Evolutionary conservation across 2,329 filamentous ascomycete species (phyloP).

Genomic region (Colletotrichum navitas): DNA sequence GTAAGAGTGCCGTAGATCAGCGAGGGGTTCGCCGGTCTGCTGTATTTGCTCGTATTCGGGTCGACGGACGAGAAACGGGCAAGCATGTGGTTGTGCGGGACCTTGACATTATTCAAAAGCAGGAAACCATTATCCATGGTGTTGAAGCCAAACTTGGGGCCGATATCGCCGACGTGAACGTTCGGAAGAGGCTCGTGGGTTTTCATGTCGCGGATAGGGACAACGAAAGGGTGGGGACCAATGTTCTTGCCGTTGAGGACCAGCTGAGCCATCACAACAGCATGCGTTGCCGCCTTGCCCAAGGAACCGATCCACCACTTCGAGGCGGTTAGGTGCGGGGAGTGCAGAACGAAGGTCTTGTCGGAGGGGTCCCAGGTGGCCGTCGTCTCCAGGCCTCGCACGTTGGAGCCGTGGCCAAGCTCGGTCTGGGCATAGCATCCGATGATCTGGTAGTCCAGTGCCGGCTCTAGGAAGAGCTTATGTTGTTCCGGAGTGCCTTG

Average conservation of each 20-base stretch:
- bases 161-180: constrained; percentile 83
- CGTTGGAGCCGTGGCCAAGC: constrained; percentile 83
- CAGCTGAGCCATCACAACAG: constrained; percentile 83
- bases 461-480: constrained; percentile 77
- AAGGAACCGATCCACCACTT: constrained; percentile 91
- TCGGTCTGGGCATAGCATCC: constrained; percentile 88
- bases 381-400: constrained; percentile 78
- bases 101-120: constrained; percentile 80
- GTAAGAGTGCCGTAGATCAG: constrained; percentile 82
- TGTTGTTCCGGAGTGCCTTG: constrained; percentile 81
- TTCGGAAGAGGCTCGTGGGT: constrained; percentile 78
- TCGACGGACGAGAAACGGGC: constrained; percentile 66
- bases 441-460: constrained; percentile 77
- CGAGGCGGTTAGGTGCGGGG: constrained; percentile 78
- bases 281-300: constrained; percentile 80
- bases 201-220: constrained; percentile 78
- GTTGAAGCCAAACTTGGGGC: constrained; percentile 84
- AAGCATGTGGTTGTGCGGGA: constrained; percentile 77
- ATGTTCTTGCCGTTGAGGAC: constrained; percentile 75
- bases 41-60: constrained; percentile 75
- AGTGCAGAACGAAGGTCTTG: constrained; percentile 81
- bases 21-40: constrained; percentile 73
- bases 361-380: constrained; percentile 80
- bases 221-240: constrained; percentile 83
- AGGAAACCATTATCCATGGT: constrained; percentile 88